Evolutionary conservation across 139 green algal species (phyloP).

Genomic region (Chara braunii): DNA sequence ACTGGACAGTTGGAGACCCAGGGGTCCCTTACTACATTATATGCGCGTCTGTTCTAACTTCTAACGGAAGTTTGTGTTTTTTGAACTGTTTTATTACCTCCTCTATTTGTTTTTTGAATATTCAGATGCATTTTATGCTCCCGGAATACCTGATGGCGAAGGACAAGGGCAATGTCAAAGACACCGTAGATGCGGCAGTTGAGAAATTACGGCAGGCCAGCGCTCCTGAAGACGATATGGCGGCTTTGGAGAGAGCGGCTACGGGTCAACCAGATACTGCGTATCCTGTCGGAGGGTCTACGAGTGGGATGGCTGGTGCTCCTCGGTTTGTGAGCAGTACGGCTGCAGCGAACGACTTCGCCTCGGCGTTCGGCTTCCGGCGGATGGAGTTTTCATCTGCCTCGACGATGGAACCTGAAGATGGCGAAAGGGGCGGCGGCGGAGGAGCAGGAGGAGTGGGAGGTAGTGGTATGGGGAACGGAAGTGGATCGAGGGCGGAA

Average conservation of each 20-base stretch:
- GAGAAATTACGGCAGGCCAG: not conserved
- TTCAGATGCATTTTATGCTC: conserved; percentile 65
- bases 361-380: not conserved
- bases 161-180: conserved; percentile 11
- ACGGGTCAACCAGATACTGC: conserved; percentile 16
- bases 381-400: no score
- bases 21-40: no score
- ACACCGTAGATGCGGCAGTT: not conserved
- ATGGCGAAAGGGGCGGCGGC: conserved; percentile 12
- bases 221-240: conserved; percentile 57
- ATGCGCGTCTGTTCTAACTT: no score
- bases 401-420: not conserved
- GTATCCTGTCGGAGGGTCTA: conserved; percentile 10
- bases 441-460: not conserved
- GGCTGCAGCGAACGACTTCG: conserved; percentile 53
- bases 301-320: not conserved
- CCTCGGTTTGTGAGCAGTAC: conserved; percentile 46
- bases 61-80: not conserved
- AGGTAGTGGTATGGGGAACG: not conserved
- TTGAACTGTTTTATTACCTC: not conserved
- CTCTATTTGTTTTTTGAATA: not conserved
- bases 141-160: conserved; percentile 57
- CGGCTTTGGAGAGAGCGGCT: conserved; percentile 61
- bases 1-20: no score
- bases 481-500: not conserved